Percentiles rank a stretch among this genome's conserved stretches.
Evolutionary conservation across 345 rosid genomes (phyloP).

Genomic region (Populus ilicifolia): DNA sequence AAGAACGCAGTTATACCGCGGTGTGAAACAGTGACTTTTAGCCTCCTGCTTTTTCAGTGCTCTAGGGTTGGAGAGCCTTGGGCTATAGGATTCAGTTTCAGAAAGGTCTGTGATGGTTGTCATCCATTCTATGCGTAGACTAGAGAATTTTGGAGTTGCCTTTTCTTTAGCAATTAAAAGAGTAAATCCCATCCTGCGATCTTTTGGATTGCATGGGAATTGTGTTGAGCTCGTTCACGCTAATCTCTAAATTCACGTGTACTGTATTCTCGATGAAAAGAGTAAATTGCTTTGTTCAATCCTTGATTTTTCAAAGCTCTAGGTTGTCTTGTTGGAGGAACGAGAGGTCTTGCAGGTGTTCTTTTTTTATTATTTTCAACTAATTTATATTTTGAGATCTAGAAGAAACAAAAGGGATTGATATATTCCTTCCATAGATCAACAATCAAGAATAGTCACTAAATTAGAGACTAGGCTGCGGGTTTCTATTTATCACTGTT

Average conservation of each 20-base stretch:
- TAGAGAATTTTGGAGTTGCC: neutral
- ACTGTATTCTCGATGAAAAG: neutral
- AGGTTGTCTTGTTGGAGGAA: neutral
- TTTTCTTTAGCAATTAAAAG: neutral
- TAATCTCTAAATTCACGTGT: neutral
- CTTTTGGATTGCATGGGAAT: neutral
- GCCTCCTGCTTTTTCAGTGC: too few relatives aligned
- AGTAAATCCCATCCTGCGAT: neutral
- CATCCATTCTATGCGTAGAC: neutral
- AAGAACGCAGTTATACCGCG: too few relatives aligned
- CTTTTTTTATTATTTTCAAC: too few relatives aligned
- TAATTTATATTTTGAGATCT: too few relatives aligned
- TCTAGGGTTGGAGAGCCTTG: neutral
- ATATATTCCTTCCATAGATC: too few relatives aligned
- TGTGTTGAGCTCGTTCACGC: neutral
- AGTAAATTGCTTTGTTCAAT: neutral
- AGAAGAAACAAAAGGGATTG: too few relatives aligned
- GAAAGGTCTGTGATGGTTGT: neutral
- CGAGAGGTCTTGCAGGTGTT: neutral
- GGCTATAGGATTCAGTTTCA: neutral
- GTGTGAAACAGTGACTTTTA: too few relatives aligned
- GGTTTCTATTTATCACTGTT: too few relatives aligned
- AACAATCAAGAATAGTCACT: too few relatives aligned
- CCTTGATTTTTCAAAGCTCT: neutral
- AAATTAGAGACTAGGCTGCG: too few relatives aligned